A percentile compares a stretch with the other conserved stretches of the same genome.
Conservation (phyloP, 1,284 basidiomycete species). For the Papiliotrema fonsecae region DNA sequence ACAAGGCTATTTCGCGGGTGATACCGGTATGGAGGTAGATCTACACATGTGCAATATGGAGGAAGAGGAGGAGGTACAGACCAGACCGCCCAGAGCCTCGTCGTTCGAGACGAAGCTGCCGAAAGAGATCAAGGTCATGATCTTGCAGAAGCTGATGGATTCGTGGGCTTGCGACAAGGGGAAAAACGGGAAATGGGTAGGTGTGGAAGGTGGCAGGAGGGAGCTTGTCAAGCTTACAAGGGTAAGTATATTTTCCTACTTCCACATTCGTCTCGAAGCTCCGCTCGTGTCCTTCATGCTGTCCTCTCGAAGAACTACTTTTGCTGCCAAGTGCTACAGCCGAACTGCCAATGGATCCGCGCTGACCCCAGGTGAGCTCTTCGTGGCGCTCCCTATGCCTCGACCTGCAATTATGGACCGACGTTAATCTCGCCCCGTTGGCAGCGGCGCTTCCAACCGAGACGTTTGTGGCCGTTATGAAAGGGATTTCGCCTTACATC, state of each 20-base stretch:
- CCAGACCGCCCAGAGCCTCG: too few species aligned
- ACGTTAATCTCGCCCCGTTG: constrained; percentile 60
- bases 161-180: constrained; percentile 54
- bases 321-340: too few species aligned
- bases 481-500: constrained; percentile 60
- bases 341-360: background rate
- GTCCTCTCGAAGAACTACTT: too few species aligned
- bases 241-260: too few species aligned
- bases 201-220: constrained; percentile 62
- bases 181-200: constrained; percentile 61
- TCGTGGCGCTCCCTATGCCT: constrained; percentile 71
- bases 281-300: too few species aligned
- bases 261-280: too few species aligned
- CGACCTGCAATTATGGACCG: constrained; percentile 81
- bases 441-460: constrained; percentile 48
- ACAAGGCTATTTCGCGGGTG: too few species aligned
- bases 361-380: constrained; percentile 67
- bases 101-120: constrained; percentile 58
- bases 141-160: constrained; percentile 51
- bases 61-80: too few species aligned
- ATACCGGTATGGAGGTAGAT: too few species aligned
- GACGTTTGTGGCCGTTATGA: constrained; percentile 27
- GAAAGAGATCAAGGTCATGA: constrained; percentile 64
- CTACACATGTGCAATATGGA: too few species aligned
- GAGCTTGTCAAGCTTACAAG: constrained; percentile 74